Conservation (phyloP, 176 grass and related monocot genomes). For the Bromus sterilis region DNA sequence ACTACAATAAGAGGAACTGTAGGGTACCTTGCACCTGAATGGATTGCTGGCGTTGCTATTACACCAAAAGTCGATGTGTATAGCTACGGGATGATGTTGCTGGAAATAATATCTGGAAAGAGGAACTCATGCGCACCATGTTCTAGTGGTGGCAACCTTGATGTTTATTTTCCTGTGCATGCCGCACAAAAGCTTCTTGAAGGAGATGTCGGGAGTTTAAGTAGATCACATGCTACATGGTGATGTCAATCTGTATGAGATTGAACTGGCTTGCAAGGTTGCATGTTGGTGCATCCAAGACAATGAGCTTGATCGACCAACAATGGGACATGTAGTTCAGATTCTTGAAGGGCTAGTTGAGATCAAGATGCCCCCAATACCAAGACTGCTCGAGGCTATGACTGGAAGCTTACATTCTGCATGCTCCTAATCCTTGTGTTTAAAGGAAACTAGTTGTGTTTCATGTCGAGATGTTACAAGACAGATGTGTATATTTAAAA, state of each 20-base stretch:
- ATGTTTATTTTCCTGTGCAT: too few species aligned
- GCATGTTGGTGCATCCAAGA: conserved; percentile 43
- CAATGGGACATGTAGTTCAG: conserved; percentile 29
- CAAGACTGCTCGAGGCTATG: not conserved
- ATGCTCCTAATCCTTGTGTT: not conserved
- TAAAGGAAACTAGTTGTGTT: not conserved
- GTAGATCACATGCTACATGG: conserved; percentile 5
- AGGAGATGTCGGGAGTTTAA: not conserved
- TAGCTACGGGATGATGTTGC: too few species aligned
- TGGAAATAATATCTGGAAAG: too few species aligned
- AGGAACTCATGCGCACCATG: too few species aligned
- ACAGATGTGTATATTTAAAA: not conserved
- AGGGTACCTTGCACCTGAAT: too few species aligned
- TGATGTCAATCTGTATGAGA: conserved; percentile 7
- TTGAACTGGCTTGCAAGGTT: conserved; percentile 4
- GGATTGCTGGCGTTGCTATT: too few species aligned
- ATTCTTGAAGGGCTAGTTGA: conserved; percentile 15
- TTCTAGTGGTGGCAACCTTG: too few species aligned
- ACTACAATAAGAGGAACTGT: too few species aligned
- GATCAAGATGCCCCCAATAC: conserved; percentile 4
- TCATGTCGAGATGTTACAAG: not conserved
- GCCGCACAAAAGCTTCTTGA: too few species aligned
- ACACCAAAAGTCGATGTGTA: too few species aligned
- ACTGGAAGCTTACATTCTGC: not conserved
- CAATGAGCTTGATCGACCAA: conserved; percentile 20